Evolutionary conservation across 106 monocot species (phyloP).

Genomic region (Iris macrosiphon): DNA sequence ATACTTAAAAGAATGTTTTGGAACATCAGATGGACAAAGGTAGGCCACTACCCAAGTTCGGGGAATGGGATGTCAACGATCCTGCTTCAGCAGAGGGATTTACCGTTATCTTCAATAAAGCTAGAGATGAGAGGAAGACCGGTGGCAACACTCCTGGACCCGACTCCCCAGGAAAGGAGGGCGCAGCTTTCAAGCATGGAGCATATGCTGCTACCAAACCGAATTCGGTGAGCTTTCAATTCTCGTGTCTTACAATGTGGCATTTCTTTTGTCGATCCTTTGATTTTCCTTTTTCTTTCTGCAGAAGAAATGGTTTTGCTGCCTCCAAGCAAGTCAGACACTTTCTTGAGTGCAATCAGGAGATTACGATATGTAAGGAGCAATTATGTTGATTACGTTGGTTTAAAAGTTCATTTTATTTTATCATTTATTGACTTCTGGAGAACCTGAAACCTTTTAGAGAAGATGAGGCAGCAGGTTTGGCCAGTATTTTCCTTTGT

Average conservation of each 20-base stretch:
- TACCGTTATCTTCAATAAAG: constrained; percentile 70
- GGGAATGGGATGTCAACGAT: constrained; percentile 69
- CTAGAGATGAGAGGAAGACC: constrained; percentile 64
- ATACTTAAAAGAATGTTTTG: no score
- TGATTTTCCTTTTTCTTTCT: constrained; percentile 1
- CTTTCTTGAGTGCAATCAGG: constrained; percentile 24
- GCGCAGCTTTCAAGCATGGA: constrained; percentile 11
- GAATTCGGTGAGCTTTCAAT: constrained; percentile 28
- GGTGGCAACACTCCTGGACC: constrained; percentile 42
- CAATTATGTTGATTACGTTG: constrained; percentile 4
- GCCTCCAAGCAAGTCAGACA: constrained; percentile 43
- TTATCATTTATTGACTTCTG: constrained; percentile 1
- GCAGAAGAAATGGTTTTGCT: constrained; percentile 89
- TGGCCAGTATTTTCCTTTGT: not conserved
- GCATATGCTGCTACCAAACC: constrained; percentile 23
- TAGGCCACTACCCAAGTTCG: constrained; percentile 51
- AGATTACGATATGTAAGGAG: not conserved
- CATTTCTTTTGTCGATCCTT: not conserved
- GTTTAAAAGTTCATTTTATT: no score
- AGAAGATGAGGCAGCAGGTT: not conserved
- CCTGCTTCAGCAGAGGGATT: constrained; percentile 59
- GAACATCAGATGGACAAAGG: constrained; percentile 38
- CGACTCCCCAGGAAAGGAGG: constrained; percentile 50
- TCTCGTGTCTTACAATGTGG: not conserved
- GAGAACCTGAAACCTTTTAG: not conserved